These are phyloP conservation scores for Apocynum venetum DNA, from an alignment of 257 asterid genomes.

Conservation along the genomic window DNA sequence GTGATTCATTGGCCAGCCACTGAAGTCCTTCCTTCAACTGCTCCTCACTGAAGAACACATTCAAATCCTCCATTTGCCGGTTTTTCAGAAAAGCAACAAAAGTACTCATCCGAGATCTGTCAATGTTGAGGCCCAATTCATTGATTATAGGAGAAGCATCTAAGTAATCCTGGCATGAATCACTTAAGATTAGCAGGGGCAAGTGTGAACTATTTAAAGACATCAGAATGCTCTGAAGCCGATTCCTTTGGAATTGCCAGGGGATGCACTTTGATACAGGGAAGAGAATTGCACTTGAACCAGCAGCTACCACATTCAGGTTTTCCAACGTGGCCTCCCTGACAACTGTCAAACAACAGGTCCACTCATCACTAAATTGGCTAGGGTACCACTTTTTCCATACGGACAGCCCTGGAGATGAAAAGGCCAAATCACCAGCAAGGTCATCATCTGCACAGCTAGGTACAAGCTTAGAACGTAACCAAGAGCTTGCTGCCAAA, in stretches of 20 bases:
- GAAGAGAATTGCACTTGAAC: slow-evolving; percentile 70
- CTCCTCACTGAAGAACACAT: slow-evolving; percentile 64
- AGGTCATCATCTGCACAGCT: slow-evolving; percentile 19
- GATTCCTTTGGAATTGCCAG: slow-evolving; percentile 56
- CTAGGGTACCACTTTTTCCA: slow-evolving; percentile 71
- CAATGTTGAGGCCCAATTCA: slow-evolving; percentile 54
- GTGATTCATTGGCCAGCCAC: slow-evolving; percentile 83
- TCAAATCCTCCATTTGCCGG: slow-evolving; percentile 28
- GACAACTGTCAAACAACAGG: slow-evolving; percentile 72
- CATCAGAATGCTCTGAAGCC: slow-evolving; percentile 50
- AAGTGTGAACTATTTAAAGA: slow-evolving; percentile 60
- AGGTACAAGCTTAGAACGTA: slow-evolving; percentile 73
- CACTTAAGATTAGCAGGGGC: slow-evolving; percentile 74
- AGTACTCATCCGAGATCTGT: slow-evolving; percentile 39
- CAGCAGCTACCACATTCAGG: slow-evolving; percentile 42
- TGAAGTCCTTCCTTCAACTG: slow-evolving; percentile 63
- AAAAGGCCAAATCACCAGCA: slow-evolving; percentile 39
- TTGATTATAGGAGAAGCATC: slow-evolving; percentile 42
- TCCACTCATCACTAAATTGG: slow-evolving; percentile 37
- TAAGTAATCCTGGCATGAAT: slow-evolving; percentile 35
- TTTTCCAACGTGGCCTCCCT: slow-evolving; percentile 40
- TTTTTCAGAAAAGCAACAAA: slow-evolving; percentile 49
- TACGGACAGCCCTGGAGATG: slow-evolving; percentile 63
- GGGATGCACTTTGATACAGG: slow-evolving; percentile 54
- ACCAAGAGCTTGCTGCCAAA: slow-evolving; percentile 54